These are phyloP conservation scores for Quambalaria eucalypti DNA, from an alignment of 1,284 basidiomycete genomes.

Conservation along the genomic window DNA sequence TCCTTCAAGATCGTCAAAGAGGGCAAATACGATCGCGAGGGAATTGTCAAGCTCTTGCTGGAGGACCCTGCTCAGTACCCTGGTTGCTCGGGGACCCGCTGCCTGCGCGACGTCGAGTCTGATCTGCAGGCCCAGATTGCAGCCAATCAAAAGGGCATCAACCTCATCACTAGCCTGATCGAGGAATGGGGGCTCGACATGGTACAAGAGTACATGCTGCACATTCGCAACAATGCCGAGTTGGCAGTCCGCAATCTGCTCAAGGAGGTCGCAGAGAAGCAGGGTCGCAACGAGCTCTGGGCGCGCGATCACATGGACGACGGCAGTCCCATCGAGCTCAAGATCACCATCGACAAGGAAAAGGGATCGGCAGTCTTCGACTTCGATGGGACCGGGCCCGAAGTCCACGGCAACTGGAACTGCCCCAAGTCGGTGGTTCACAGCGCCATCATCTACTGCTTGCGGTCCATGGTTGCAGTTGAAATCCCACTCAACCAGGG, in stretches of 20 bases:
- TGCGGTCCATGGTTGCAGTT: conserved; percentile 79
- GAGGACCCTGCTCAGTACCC: conserved; percentile 72
- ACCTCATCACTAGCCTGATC: conserved; percentile 56
- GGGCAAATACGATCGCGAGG: conserved; percentile 70
- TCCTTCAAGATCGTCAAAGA: conserved; percentile 84
- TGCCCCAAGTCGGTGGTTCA: conserved; percentile 65
- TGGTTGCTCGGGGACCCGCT: conserved; percentile 47
- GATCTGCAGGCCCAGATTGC: conserved; percentile 93
- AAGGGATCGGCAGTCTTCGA: conserved; percentile 77
- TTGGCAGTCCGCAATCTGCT: conserved; percentile 75
- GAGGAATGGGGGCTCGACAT: conserved; percentile 75
- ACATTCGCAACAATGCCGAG: conserved; percentile 81
- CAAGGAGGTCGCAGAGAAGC: conserved; percentile 61
- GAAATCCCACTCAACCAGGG: conserved; percentile 93
- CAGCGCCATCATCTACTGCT: conserved; percentile 85
- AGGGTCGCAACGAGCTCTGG: conserved; percentile 58
- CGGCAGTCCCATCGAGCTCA: conserved; percentile 61
- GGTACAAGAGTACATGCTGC: conserved; percentile 57
- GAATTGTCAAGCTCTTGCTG: conserved; percentile 68
- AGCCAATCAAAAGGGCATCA: conserved; percentile 80
- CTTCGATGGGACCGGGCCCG: conserved; percentile 71
- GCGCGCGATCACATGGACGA: conserved; percentile 56
- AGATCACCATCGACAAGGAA: conserved; percentile 67
- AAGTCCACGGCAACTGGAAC: conserved; percentile 83
- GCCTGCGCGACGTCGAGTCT: conserved; percentile 73